phyloP scores from a whole-genome alignment of 305 asterid species.

The Coffea humblotiana region DNA sequence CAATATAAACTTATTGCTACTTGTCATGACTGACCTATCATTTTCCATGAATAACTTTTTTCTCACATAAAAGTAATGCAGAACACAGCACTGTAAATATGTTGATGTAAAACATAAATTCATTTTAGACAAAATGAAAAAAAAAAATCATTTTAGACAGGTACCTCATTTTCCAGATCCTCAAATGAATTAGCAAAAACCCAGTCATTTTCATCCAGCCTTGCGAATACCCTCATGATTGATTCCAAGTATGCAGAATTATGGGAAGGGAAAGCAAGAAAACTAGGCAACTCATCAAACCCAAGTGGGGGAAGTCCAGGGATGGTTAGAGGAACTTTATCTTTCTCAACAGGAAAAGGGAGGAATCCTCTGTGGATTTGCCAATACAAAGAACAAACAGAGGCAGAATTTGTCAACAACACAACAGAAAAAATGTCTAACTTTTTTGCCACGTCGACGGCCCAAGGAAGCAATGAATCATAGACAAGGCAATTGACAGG shows the following conservation, averaged over 20 bases:
- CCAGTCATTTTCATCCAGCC: slow-evolving; percentile 33
- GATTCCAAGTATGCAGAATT: slow-evolving; percentile 9
- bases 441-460: slow-evolving; percentile 13
- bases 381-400: slow-evolving; percentile 27
- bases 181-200: slow-evolving; percentile 35
- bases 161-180: slow-evolving; percentile 22
- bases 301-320: slow-evolving; percentile 26
- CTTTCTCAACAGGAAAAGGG: background rate
- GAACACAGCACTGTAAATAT: background rate
- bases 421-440: background rate
- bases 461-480: slow-evolving; percentile 25
- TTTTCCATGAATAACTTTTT: background rate
- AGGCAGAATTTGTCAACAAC: slow-evolving; percentile 34
- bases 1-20: too few relatives aligned
- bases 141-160: background rate
- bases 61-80: too few relatives aligned
- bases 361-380: slow-evolving; percentile 18
- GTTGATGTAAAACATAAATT: background rate
- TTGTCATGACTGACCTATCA: too few relatives aligned
- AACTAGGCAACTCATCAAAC: slow-evolving; percentile 1
- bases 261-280: slow-evolving; percentile 1
- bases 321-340: slow-evolving; percentile 28
- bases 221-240: slow-evolving; percentile 22
- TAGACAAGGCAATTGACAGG: slow-evolving; percentile 36
- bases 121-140: background rate